These are phyloP conservation scores for Chrysopogon serrulatus DNA, from an alignment of 176 grass and related monocot species.

Conservation along the genomic window DNA sequence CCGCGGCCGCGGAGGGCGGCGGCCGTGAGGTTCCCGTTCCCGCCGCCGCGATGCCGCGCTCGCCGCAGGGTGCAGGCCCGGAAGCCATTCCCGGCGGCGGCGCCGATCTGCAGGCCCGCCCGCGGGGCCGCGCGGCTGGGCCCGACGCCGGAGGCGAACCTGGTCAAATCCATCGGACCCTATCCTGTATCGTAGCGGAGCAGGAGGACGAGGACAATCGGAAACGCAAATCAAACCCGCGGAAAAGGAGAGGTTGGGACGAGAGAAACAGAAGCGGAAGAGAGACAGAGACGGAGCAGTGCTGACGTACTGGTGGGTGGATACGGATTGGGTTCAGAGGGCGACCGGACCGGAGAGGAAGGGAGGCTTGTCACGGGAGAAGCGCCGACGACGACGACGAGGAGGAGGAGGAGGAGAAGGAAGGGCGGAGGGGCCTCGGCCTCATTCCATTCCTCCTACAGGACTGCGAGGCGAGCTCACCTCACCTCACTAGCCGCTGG, in stretches of 20 bases:
- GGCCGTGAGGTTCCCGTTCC: constrained; percentile 7
- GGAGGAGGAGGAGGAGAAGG: not conserved
- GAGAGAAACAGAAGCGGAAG: not conserved
- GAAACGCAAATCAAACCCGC: not conserved
- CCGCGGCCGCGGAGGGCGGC: constrained; percentile 24
- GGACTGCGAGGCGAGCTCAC: too few species aligned
- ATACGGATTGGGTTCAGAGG: not conserved
- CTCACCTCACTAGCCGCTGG: too few species aligned
- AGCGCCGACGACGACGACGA: not conserved
- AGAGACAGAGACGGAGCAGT: not conserved
- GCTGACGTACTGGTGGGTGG: not conserved
- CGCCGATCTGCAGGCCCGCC: constrained; percentile 27
- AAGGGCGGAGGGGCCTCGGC: not conserved
- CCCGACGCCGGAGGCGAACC: constrained; percentile 31
- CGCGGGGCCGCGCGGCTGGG: constrained; percentile 7
- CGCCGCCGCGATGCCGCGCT: not conserved
- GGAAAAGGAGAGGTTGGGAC: not conserved
- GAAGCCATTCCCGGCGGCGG: constrained; percentile 16
- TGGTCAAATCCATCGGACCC: constrained; percentile 56
- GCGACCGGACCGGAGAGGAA: not conserved
- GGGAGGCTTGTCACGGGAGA: not conserved
- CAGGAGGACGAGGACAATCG: not conserved
- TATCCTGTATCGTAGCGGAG: not conserved
- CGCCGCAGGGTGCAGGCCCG: constrained; percentile 15
- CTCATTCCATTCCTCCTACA: not conserved